Conservation (phyloP, 306 rosid species). For the Inga oerstediana region DNA sequence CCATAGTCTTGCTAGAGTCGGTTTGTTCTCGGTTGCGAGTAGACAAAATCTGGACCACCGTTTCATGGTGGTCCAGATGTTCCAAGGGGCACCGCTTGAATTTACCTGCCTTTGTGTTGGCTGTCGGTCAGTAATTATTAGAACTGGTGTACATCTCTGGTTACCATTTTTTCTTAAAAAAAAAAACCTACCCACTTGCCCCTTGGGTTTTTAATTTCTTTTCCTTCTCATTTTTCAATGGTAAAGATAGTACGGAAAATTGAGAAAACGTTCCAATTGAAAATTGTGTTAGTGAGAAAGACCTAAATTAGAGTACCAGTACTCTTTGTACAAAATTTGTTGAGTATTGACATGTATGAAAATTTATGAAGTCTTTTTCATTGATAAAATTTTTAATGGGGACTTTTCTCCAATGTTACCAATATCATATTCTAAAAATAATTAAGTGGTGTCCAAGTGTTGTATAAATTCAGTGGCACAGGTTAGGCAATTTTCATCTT, state of each 20-base stretch:
- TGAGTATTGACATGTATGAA: too few species aligned
- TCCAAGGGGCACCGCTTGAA: slow-evolving; percentile 18
- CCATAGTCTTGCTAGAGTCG: slow-evolving; percentile 28
- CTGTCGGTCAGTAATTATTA: slow-evolving; percentile 26
- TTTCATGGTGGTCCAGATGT: slow-evolving; percentile 38
- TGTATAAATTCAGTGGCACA: not conserved
- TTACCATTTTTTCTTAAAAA: not conserved
- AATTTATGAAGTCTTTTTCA: too few species aligned
- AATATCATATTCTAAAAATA: not conserved
- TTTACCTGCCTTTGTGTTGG: not conserved
- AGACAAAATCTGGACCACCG: slow-evolving; percentile 21
- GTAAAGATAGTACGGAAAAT: not conserved
- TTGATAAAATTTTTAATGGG: too few species aligned
- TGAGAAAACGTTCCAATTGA: too few species aligned
- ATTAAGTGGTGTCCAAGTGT: not conserved
- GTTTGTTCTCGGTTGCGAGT: slow-evolving; percentile 17
- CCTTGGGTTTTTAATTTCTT: not conserved
- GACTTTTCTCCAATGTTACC: too few species aligned
- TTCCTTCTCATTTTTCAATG: not conserved
- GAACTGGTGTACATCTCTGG: not conserved
- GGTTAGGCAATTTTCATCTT: not conserved
- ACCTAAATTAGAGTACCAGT: too few species aligned
- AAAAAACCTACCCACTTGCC: not conserved
- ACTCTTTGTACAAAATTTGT: too few species aligned
- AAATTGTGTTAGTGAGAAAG: too few species aligned